These are phyloP conservation scores for Fusarium metavorans DNA, from an alignment of 2,329 filamentous ascomycete genomes.

Conservation along the genomic window DNA sequence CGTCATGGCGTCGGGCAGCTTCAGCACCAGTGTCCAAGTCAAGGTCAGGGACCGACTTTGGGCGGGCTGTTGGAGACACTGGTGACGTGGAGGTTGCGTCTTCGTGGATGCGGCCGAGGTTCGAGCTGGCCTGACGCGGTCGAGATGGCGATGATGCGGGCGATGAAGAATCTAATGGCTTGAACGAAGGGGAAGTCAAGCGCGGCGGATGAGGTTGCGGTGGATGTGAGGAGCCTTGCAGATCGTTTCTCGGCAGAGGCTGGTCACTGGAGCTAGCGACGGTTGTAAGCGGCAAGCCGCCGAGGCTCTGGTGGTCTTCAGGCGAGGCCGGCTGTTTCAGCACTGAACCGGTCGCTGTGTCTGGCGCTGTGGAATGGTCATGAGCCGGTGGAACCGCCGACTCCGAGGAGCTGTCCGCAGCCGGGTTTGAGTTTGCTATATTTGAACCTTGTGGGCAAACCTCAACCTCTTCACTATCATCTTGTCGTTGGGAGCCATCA, in stretches of 20 bases:
- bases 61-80: constrained; percentile 24
- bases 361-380: constrained; percentile 24
- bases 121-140: constrained; percentile 37
- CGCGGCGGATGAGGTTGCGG: constrained; percentile 38
- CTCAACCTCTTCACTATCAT: constrained; percentile 20
- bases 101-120: constrained; percentile 45
- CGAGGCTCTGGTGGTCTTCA: constrained; percentile 37
- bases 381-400: constrained; percentile 38
- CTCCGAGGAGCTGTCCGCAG: constrained; percentile 27
- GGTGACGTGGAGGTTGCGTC: constrained; percentile 27
- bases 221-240: constrained; percentile 31
- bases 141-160: constrained; percentile 35
- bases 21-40: constrained; percentile 36
- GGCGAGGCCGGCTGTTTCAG: constrained; percentile 40
- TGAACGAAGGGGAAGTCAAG: constrained; percentile 35
- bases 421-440: constrained; percentile 20
- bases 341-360: constrained; percentile 23
- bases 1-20: constrained; percentile 42
- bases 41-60: constrained; percentile 32
- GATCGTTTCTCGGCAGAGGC: constrained; percentile 38
- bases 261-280: constrained; percentile 42
- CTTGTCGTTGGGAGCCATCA: constrained; percentile 25
- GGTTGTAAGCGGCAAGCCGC: constrained; percentile 37
- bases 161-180: constrained; percentile 31
- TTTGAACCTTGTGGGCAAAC: constrained; percentile 22